phyloP scores from a whole-genome alignment of 1,284 basidiomycete species.

The Mrakiaceae sp. region DNA sequence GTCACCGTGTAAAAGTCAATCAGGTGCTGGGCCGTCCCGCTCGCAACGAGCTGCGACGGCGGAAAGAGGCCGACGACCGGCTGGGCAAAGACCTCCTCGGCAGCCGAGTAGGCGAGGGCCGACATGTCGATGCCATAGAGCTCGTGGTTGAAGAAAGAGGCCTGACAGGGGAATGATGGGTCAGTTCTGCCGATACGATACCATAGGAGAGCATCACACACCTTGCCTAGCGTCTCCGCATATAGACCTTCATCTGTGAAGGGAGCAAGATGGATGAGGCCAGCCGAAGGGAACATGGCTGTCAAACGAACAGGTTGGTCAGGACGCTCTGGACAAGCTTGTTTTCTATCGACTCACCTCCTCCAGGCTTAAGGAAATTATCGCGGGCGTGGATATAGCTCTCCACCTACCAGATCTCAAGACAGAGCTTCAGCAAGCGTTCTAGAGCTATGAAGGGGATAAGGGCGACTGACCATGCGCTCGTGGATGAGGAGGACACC shows the following conservation, averaged over 20 bases:
- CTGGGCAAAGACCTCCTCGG: constrained; percentile 25
- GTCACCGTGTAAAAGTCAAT: constrained; percentile 35
- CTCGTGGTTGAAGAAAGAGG: constrained; percentile 35
- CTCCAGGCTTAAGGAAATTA: constrained; percentile 38
- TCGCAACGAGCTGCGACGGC: constrained; percentile 29
- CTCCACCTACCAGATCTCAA: constrained; percentile 30
- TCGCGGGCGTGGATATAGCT: constrained; percentile 40
- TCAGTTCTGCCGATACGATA: not conserved
- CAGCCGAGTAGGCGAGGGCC: constrained; percentile 1
- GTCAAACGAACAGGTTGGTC: too few relatives aligned
- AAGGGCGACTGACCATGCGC: constrained; percentile 34
- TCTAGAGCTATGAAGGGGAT: not conserved
- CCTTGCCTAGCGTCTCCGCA: constrained; percentile 39
- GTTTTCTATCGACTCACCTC: constrained; percentile 17
- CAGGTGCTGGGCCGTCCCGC: constrained; percentile 27
- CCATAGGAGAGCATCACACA: constrained; percentile 21
- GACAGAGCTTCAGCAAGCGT: not conserved
- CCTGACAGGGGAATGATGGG: constrained; percentile 20
- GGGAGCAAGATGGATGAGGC: constrained; percentile 39
- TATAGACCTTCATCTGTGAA: constrained; percentile 40
- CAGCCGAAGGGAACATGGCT: constrained; percentile 37
- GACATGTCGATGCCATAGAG: constrained; percentile 20
- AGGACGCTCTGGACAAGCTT: not conserved
- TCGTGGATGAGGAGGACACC: constrained; percentile 40
- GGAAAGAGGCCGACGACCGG: constrained; percentile 37